Percentiles rank a stretch among this genome's conserved stretches.
Conservation (phyloP, 2,329 filamentous ascomycete species). For the Colletotrichum sp. region DNA sequence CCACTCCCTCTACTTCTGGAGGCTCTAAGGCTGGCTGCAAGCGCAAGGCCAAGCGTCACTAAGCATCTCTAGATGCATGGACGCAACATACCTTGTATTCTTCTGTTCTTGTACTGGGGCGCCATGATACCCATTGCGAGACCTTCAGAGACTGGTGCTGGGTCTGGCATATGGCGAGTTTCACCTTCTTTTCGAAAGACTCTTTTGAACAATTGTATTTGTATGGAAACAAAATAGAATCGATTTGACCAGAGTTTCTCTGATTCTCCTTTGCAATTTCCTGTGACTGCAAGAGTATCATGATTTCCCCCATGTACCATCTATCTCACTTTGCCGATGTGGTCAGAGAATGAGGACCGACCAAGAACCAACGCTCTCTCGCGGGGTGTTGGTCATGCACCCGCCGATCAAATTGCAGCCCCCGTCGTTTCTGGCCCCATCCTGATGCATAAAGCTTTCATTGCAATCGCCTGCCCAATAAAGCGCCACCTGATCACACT, state of each 20-base stretch:
- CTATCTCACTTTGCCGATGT: neutral
- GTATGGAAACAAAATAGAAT: neutral
- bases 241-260: neutral
- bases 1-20: neutral
- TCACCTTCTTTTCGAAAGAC: neutral
- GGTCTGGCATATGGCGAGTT: neutral
- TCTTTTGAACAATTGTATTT: neutral
- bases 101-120: neutral
- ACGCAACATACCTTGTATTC: neutral
- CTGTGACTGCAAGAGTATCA: neutral
- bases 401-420: neutral
- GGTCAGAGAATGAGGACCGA: neutral
- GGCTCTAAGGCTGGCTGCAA: neutral
- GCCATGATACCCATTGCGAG: neutral
- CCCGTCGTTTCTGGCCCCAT: neutral
- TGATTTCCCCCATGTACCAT: neutral
- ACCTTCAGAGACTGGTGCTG: neutral
- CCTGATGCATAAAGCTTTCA: neutral
- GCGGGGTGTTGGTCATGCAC: neutral
- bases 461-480: neutral
- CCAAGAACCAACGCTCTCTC: neutral
- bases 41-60: neutral
- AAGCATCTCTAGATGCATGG: neutral
- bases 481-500: neutral
- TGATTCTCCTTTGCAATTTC: accelerated